Conservation (phyloP, 2,329 filamentous ascomycete genomes). For the Daldinia sp. region DNA sequence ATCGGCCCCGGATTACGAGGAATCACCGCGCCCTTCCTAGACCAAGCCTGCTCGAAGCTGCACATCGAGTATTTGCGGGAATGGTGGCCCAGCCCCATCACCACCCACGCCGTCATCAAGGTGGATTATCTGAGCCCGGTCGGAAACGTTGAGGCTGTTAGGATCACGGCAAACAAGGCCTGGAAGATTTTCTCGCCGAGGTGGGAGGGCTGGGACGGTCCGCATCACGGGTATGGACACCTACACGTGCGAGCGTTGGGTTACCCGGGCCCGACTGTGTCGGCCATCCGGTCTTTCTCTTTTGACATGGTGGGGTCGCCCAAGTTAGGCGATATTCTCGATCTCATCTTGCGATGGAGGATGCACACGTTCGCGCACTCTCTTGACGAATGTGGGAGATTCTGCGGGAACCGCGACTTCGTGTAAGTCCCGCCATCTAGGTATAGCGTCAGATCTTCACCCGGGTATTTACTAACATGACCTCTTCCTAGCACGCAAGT, state of each 20-base stretch:
- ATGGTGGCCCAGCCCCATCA: background rate
- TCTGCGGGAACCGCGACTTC: constrained; percentile 1
- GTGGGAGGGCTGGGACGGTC: too few relatives aligned
- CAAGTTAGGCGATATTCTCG: background rate
- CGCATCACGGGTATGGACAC: too few relatives aligned
- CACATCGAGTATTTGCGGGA: background rate
- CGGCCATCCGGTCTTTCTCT: background rate
- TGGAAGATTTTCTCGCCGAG: too few relatives aligned
- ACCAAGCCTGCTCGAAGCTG: background rate
- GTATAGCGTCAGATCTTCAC: background rate
- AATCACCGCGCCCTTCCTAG: too few relatives aligned
- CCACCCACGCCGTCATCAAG: background rate
- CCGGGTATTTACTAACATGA: background rate
- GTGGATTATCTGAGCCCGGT: background rate
- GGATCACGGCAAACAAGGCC: too few relatives aligned
- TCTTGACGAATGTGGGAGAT: too few relatives aligned
- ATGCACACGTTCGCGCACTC: too few relatives aligned
- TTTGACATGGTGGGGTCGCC: background rate
- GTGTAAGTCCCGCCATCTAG: background rate
- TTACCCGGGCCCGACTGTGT: background rate
- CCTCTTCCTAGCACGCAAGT: background rate
- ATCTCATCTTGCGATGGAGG: too few relatives aligned
- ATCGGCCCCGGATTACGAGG: too few relatives aligned
- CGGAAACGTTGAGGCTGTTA: background rate
- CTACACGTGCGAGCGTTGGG: accelerated